Evolutionary conservation across 2,329 filamentous ascomycete genomes (phyloP), one percentile per base, ranked within the genome.

Genomic region (Pyrenochaeta sp.): DNA sequence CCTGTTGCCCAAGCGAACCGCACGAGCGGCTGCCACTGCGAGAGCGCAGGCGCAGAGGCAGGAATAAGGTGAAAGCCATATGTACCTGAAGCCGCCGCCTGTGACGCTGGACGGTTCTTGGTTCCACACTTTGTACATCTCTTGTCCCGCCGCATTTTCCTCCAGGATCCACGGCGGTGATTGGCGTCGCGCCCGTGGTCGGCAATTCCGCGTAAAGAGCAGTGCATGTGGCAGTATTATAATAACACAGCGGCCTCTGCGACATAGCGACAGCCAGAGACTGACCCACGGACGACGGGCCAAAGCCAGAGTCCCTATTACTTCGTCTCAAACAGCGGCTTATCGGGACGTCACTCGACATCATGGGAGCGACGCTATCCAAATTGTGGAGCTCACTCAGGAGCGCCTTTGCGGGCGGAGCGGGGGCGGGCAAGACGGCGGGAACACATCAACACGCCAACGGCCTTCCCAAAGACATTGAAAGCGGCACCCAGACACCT

Each of bases 321-420:
- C n/a, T n/a, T n/a, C 32, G 47, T 39, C 26, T 44, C 47, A 37
- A 13, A 27, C 24, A 30, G 49, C 58, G 55, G 56, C 52, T 60
- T 48, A 51, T 61, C 53, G 52, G 55, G 47, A 61, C 63, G 60
- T 67, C 58, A 67, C 58, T 44, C 43, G 36, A 58, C n/a, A n/a
- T 58, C 48, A 65, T 62, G 52, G 55, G 51, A 45, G 48, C 42
- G 52, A 60, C 44, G 57, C 58, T 68, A 58, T 67, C 63, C 51
- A 68, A 67, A 59, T 58, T 67, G 67, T 68, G 62, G 63, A 55
- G 48, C 58, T 44, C 51, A 19, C 53, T 60, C 29, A 61, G 40
- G 44, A 37, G 47, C 43, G 53, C 51, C 18, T 57, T 44, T 48
- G 50, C 41, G n/a, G 54, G 55, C 35, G 48, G 51, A 10, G 44